Evolutionary conservation across 495 filamentous ascomycete species (phyloP).

Genomic region (Penicillium parvum): DNA sequence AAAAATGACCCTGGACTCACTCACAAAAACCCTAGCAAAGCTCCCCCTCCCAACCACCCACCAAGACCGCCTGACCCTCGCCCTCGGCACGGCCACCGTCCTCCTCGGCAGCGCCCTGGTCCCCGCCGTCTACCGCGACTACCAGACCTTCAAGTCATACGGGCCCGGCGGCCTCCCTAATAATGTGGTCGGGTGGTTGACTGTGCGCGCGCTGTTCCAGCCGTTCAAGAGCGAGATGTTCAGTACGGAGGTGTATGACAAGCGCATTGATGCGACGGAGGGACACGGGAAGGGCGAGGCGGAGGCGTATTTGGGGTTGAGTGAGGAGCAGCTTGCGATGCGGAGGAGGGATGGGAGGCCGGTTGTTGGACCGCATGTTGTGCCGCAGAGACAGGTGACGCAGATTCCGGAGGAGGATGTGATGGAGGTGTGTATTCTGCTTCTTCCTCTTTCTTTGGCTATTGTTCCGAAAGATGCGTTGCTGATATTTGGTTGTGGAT

Average conservation of each 20-base stretch:
- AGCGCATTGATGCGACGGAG: slow-evolving; percentile 24
- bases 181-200: slow-evolving; percentile 34
- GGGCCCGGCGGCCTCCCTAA: slow-evolving; percentile 32
- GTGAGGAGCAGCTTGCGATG: slow-evolving; percentile 12
- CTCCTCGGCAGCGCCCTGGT: slow-evolving; percentile 19
- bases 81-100: slow-evolving; percentile 19
- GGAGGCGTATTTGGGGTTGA: slow-evolving; percentile 20
- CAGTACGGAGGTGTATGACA: slow-evolving; percentile 26
- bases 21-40: slow-evolving; percentile 5
- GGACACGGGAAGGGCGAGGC: slow-evolving; percentile 21
- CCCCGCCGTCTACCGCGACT: slow-evolving; percentile 31
- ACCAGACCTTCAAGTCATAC: no score
- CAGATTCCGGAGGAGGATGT: slow-evolving; percentile 24
- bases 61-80: slow-evolving; percentile 13
- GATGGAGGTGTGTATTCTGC: slow-evolving; percentile 24
- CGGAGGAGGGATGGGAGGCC: slow-evolving; percentile 16
- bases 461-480: no score
- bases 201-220: slow-evolving; percentile 22
- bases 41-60: slow-evolving; percentile 10
- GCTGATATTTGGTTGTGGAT: no score
- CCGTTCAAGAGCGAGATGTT: slow-evolving; percentile 32
- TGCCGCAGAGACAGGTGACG: slow-evolving; percentile 33
- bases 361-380: slow-evolving; percentile 29
- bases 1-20: slow-evolving; percentile 11
- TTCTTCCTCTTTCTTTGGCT: not conserved